phyloP scores from a whole-genome alignment of 305 asterid genomes.

The Fraxinus platypoda region DNA sequence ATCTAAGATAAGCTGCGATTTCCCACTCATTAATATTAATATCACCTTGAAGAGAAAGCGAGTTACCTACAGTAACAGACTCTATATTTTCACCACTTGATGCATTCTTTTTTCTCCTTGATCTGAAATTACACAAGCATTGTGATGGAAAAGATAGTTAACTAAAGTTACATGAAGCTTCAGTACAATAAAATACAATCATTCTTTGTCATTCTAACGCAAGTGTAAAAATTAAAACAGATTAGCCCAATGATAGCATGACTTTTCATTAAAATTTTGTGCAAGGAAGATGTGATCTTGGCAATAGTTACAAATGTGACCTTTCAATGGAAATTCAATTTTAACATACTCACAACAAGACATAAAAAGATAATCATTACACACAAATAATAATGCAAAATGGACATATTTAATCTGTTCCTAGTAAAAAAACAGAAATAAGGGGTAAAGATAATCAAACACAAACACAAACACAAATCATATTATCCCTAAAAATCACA shows the following conservation, averaged over 20 bases:
- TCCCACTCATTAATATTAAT: background rate
- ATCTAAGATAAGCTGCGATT: background rate
- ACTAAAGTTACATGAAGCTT: background rate
- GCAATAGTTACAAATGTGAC: background rate
- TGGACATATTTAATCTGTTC: background rate
- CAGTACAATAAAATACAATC: background rate
- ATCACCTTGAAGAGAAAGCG: conserved; percentile 5
- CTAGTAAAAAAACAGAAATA: background rate
- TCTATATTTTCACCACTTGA: conserved; percentile 69
- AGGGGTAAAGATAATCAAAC: background rate
- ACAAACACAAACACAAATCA: background rate
- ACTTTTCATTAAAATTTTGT: background rate
- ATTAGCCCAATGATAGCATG: background rate
- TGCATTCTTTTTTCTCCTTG: conserved; percentile 81
- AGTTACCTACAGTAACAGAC: conserved; percentile 55
- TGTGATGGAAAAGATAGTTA: background rate
- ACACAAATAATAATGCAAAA: background rate
- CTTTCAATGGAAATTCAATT: background rate
- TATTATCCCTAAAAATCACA: background rate
- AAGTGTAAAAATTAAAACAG: background rate
- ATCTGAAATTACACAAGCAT: conserved; percentile 40
- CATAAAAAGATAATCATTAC: background rate
- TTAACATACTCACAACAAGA: background rate
- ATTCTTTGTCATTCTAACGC: background rate
- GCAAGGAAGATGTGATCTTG: background rate